phyloP scores from a whole-genome alignment of 352 stramenopile species.

The Blastocystis sp. region DNA sequence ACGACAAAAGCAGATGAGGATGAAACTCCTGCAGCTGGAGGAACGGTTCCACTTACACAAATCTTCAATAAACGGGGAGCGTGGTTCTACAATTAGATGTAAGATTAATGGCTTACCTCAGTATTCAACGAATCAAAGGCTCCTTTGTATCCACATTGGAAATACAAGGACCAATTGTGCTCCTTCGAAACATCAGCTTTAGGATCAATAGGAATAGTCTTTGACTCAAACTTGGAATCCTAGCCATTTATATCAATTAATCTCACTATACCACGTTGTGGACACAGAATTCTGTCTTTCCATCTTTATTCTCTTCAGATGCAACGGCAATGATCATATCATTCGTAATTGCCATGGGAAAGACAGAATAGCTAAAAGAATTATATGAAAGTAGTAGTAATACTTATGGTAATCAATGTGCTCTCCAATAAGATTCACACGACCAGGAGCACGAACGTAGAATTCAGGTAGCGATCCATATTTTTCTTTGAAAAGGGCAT shows the following conservation, averaged over 20 bases:
- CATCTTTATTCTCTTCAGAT: neutral
- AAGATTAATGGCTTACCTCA: neutral
- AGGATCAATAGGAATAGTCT: conserved; percentile 55
- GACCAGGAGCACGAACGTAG: conserved; percentile 75
- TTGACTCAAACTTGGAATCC: conserved; percentile 53
- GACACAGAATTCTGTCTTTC: neutral
- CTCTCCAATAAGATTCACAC: conserved; percentile 83
- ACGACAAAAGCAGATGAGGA: conserved; percentile 81
- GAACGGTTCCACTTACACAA: conserved; percentile 77
- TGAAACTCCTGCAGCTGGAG: conserved; percentile 76
- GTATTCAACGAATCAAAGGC: conserved; percentile 69
- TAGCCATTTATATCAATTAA: neutral
- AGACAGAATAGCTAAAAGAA: conserved; percentile 74
- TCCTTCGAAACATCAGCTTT: neutral
- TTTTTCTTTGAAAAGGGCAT: conserved; percentile 69
- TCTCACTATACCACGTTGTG: neutral
- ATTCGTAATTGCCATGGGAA: conserved; percentile 79
- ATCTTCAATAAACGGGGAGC: conserved; percentile 72
- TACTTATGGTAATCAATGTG: conserved; percentile 81
- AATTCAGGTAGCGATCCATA: conserved; percentile 71
- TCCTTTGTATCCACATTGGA: conserved; percentile 73
- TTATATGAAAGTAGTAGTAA: neutral
- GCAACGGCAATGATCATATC: conserved; percentile 75
- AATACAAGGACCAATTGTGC: conserved; percentile 71
- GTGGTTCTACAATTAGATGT: neutral